phyloP scores from a whole-genome alignment of 1,139 yeast species.

The Geotrichum klebahnii region DNA sequence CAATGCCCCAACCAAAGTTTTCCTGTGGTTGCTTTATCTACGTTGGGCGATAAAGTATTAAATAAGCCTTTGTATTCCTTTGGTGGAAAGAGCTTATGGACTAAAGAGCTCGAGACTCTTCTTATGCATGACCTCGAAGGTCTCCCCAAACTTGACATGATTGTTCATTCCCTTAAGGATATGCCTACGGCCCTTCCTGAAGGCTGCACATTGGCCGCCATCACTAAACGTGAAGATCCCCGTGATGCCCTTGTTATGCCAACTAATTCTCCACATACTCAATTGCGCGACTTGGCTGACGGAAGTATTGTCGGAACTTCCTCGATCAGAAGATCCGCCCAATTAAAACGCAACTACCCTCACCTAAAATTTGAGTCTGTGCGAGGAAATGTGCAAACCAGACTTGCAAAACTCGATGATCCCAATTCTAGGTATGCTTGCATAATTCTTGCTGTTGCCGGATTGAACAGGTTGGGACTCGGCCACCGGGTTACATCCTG shows the following conservation, averaged over 20 bases:
- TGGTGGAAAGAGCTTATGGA: slow-evolving; percentile 96
- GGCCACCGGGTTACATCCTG: slow-evolving; percentile 60
- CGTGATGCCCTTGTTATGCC: slow-evolving; percentile 91
- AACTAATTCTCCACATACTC: slow-evolving; percentile 55
- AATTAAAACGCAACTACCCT: slow-evolving; percentile 55
- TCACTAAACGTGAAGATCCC: slow-evolving; percentile 82
- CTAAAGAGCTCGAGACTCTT: slow-evolving; percentile 83
- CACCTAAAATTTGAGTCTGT: slow-evolving; percentile 65
- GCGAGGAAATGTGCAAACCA: slow-evolving; percentile 83
- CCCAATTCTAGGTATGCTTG: slow-evolving; percentile 65
- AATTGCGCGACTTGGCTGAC: slow-evolving; percentile 68
- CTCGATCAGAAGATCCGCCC: slow-evolving; percentile 89
- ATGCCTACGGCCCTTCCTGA: slow-evolving; percentile 91
- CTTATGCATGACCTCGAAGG: slow-evolving; percentile 60
- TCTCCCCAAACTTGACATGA: slow-evolving; percentile 70
- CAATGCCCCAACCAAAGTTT: slow-evolving; percentile 54
- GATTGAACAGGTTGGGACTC: slow-evolving; percentile 68
- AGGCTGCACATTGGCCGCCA: slow-evolving; percentile 84
- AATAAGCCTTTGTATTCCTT: slow-evolving; percentile 84
- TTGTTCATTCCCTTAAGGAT: slow-evolving; percentile 91
- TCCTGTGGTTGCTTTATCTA: slow-evolving; percentile 71
- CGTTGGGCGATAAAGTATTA: slow-evolving; percentile 86
- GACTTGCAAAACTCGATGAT: slow-evolving; percentile 73
- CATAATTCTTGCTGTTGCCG: slow-evolving; percentile 88
- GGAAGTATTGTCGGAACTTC: slow-evolving; percentile 93